A percentile compares a stretch with the other conserved stretches of the same genome.
phyloP scores from a whole-genome alignment of 2,329 filamentous ascomycete genomes.

The Lecanicillium sp. region DNA sequence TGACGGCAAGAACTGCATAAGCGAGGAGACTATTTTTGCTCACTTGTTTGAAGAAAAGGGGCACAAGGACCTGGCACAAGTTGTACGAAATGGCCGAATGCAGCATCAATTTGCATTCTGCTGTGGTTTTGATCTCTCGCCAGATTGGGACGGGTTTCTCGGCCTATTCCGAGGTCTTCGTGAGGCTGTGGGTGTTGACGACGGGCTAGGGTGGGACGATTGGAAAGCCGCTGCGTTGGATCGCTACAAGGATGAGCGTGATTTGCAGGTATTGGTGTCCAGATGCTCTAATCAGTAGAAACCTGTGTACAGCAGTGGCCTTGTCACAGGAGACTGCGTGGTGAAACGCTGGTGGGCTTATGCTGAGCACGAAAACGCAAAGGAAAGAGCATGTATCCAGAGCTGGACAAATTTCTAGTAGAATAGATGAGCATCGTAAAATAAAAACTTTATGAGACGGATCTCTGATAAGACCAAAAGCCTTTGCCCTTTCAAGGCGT shows the following conservation, averaged over 20 bases:
- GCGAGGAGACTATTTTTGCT: conserved; percentile 30
- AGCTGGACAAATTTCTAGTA: too few relatives aligned
- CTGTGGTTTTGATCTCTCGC: conserved; percentile 28
- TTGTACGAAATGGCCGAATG: conserved; percentile 27
- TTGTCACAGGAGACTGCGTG: too few relatives aligned
- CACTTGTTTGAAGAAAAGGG: conserved; percentile 22
- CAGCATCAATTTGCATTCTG: conserved; percentile 32
- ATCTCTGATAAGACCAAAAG: too few relatives aligned
- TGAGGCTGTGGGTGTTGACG: conserved; percentile 22
- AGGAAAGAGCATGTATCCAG: too few relatives aligned
- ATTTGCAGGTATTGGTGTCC: conserved; percentile 12
- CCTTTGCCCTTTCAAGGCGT: too few relatives aligned
- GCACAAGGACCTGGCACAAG: conserved; percentile 22
- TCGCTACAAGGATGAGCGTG: conserved; percentile 22
- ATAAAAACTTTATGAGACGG: too few relatives aligned
- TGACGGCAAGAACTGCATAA: conserved; percentile 22
- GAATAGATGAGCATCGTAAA: too few relatives aligned
- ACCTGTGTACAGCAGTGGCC: too few relatives aligned
- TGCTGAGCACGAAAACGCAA: too few relatives aligned
- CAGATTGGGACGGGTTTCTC: conserved; percentile 33
- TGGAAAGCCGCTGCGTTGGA: conserved; percentile 27
- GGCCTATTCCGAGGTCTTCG: conserved; percentile 31
- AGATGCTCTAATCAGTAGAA: too few relatives aligned
- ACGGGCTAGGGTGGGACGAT: conserved; percentile 25
- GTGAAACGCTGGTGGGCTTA: too few relatives aligned